These are phyloP conservation scores for Radiomyces spectabilis DNA, from an alignment of 192 early-diverging fungal genomes.

Conservation along the genomic window DNA sequence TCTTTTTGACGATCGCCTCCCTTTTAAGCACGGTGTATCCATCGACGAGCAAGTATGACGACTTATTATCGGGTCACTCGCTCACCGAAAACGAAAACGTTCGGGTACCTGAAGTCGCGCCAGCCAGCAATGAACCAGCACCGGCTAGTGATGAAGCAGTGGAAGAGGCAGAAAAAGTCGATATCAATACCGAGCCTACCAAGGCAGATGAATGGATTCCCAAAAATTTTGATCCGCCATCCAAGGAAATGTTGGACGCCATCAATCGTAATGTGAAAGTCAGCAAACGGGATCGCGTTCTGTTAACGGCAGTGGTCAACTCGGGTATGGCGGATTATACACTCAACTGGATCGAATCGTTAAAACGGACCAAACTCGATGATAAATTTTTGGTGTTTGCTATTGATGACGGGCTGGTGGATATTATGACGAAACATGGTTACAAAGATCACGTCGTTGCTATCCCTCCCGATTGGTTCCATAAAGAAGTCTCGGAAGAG, in stretches of 20 bases:
- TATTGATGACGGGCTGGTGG: constrained; percentile 26
- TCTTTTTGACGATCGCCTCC: not conserved
- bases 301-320: constrained; percentile 30
- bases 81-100: too few relatives aligned
- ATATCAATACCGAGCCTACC: not conserved
- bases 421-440: constrained; percentile 14
- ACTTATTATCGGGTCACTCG: too few relatives aligned
- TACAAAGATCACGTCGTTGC: constrained; percentile 20
- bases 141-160: too few relatives aligned
- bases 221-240: constrained; percentile 8
- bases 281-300: constrained; percentile 1
- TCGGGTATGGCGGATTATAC: constrained; percentile 33
- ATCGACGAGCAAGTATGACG: too few relatives aligned
- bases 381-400: constrained; percentile 27
- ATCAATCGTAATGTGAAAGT: constrained; percentile 6
- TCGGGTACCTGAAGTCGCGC: not conserved
- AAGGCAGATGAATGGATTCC: constrained; percentile 9
- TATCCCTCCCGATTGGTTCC: constrained; percentile 31
- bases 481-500: constrained; percentile 10
- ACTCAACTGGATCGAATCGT: constrained; percentile 31
- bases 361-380: constrained; percentile 12
- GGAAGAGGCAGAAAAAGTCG: not conserved
- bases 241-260: not conserved
- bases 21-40: not conserved
- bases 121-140: constrained; percentile 3